Conservation (phyloP, 140 eudicot genomes). For the Senecio squalidus region DNA sequence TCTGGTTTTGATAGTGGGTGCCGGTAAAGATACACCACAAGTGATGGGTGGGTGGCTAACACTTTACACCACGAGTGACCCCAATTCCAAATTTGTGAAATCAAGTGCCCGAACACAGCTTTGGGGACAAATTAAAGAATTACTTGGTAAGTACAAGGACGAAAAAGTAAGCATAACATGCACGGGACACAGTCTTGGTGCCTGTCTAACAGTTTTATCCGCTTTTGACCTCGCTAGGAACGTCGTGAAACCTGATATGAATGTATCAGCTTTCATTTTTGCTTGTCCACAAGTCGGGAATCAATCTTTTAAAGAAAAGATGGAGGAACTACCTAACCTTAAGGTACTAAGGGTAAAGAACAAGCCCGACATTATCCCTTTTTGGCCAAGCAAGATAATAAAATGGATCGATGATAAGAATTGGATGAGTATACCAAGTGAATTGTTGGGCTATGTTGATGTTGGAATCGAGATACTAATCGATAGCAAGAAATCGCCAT, state of each 20-base stretch:
- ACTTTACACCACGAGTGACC: slow-evolving; percentile 27
- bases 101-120: slow-evolving; percentile 32
- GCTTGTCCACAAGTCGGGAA: slow-evolving; percentile 27
- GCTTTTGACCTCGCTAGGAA: slow-evolving; percentile 29
- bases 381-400: slow-evolving; percentile 28
- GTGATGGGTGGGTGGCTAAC: slow-evolving; percentile 31
- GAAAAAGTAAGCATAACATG: slow-evolving; percentile 30
- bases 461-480: slow-evolving; percentile 27
- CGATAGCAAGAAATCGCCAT: slow-evolving; percentile 21
- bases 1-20: neutral
- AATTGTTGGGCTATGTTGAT: slow-evolving; percentile 16
- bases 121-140: neutral
- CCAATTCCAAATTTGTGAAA: slow-evolving; percentile 10
- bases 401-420: slow-evolving; percentile 13
- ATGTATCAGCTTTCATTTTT: slow-evolving; percentile 16
- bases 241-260: slow-evolving; percentile 8
- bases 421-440: slow-evolving; percentile 10
- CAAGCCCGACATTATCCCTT: slow-evolving; percentile 15
- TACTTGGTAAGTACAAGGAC: slow-evolving; percentile 7
- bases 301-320: slow-evolving; percentile 11
- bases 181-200: slow-evolving; percentile 36
- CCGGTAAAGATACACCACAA: slow-evolving; percentile 6
- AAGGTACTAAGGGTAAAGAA: slow-evolving; percentile 21
- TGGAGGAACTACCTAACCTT: slow-evolving; percentile 24
- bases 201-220: slow-evolving; percentile 22